Evolutionary conservation across 306 rosid species (phyloP).

Genomic region (Medicago arabica): DNA sequence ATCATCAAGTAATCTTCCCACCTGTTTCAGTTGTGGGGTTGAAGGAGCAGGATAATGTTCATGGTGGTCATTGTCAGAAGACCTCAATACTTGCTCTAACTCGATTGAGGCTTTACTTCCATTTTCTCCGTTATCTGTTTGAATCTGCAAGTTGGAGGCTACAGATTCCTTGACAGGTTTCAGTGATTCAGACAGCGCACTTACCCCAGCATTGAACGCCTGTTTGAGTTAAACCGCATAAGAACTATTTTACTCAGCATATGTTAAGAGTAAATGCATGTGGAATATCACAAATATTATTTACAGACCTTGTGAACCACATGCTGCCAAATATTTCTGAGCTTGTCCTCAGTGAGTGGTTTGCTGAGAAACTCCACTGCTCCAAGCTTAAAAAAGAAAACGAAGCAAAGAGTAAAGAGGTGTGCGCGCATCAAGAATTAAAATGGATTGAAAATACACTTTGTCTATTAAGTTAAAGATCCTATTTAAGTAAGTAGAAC

Average conservation of each 20-base stretch:
- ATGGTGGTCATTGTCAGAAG: constrained; percentile 54
- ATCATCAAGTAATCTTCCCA: constrained; percentile 66
- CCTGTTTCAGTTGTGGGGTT: constrained; percentile 86
- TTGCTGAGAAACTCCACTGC: constrained; percentile 89
- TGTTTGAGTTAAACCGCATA: constrained; percentile 53
- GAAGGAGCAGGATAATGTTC: constrained; percentile 93
- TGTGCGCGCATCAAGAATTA: constrained; percentile 25
- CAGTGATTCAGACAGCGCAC: constrained; percentile 53
- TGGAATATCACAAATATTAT: constrained; percentile 9
- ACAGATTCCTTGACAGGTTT: constrained; percentile 69
- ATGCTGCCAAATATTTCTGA: constrained; percentile 97
- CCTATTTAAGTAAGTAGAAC: no score
- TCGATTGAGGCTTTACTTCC: constrained; percentile 43
- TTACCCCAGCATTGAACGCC: constrained; percentile 84
- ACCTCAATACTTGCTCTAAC: constrained; percentile 40
- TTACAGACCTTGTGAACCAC: constrained; percentile 93
- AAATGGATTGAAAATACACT: constrained; percentile 9
- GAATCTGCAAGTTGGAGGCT: constrained; percentile 61
- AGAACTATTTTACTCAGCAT: constrained; percentile 41
- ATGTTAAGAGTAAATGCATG: constrained; percentile 19
- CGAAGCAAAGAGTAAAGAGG: constrained; percentile 39
- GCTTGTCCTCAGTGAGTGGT: constrained; percentile 89
- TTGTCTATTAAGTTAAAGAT: no score
- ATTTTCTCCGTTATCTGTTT: constrained; percentile 50
- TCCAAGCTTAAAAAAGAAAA: constrained; percentile 72